phyloP scores from a whole-genome alignment of 805 yeast species.

The Metschnikowia cerradonensis region DNA sequence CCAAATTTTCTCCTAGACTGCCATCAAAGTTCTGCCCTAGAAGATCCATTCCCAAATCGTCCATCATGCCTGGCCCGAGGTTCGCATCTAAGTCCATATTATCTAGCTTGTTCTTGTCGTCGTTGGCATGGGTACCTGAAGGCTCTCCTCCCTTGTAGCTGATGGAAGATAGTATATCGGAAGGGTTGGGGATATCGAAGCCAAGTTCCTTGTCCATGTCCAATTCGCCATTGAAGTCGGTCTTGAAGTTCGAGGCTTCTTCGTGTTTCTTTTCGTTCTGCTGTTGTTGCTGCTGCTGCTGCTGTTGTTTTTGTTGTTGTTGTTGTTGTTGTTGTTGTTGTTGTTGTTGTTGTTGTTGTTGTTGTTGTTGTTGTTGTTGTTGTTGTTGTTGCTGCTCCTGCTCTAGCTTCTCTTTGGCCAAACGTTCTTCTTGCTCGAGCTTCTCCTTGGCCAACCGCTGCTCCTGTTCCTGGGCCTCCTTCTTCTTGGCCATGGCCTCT shows the following conservation, averaged over 20 bases:
- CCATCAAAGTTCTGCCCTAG: slow-evolving; percentile 32
- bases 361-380: slow-evolving; percentile 19
- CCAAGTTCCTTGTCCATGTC: slow-evolving; percentile 19
- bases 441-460: slow-evolving; percentile 16
- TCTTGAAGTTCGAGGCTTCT: slow-evolving; percentile 8
- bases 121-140: slow-evolving; percentile 4
- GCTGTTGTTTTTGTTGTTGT: slow-evolving; percentile 19
- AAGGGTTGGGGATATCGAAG: slow-evolving; percentile 29
- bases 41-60: slow-evolving; percentile 40
- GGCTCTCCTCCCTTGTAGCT: slow-evolving; percentile 16
- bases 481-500: slow-evolving; percentile 18
- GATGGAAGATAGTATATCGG: slow-evolving; percentile 29
- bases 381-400: slow-evolving; percentile 7
- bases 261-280: slow-evolving; percentile 16
- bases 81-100: slow-evolving; percentile 31
- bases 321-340: slow-evolving; percentile 11
- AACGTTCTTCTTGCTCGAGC: slow-evolving; percentile 10
- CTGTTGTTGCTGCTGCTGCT: slow-evolving; percentile 17
- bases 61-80: slow-evolving; percentile 37
- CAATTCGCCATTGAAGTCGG: slow-evolving; percentile 24
- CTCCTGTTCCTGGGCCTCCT: slow-evolving; percentile 21
- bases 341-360: slow-evolving; percentile 16
- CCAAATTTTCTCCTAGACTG: slow-evolving; percentile 20
- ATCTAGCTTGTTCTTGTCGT: slow-evolving; percentile 2
- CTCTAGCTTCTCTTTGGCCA: slow-evolving; percentile 18